phyloP scores from a whole-genome alignment of 208 protist genomes.

The Acanthamoeba lugdunensis region DNA sequence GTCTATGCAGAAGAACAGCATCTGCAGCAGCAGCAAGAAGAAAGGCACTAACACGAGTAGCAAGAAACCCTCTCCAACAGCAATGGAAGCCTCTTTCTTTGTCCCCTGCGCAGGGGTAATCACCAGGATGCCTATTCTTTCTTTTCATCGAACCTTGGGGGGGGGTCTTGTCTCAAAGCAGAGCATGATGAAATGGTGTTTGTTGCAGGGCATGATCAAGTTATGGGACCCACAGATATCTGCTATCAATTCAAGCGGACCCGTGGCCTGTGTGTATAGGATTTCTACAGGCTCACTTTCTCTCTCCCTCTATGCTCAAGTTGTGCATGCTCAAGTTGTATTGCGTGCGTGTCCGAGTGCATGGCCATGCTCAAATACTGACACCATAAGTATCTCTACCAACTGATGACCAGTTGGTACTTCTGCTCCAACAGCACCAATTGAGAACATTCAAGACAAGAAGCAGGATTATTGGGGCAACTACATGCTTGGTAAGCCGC shows the following conservation, averaged over 20 bases:
- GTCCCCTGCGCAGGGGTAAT: too few species aligned
- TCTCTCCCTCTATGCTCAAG: neutral
- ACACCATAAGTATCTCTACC: too few species aligned
- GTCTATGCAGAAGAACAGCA: too few species aligned
- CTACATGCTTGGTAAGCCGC: conserved; percentile 46
- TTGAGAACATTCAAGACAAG: neutral
- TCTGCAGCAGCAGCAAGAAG: too few species aligned
- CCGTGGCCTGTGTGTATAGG: conserved; percentile 3
- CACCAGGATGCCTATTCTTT: too few species aligned
- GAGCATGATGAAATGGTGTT: neutral
- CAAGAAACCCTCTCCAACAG: too few species aligned
- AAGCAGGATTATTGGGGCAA: conserved; percentile 20
- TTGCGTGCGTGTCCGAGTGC: too few species aligned
- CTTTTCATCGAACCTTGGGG: too few species aligned
- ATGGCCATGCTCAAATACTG: neutral
- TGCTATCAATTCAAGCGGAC: neutral
- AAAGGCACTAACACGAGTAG: too few species aligned
- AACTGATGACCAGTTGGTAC: too few species aligned
- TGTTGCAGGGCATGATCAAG: neutral
- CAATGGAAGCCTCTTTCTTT: too few species aligned
- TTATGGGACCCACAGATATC: conserved; percentile 31
- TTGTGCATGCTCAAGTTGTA: too few species aligned
- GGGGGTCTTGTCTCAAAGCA: neutral
- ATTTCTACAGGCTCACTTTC: neutral
- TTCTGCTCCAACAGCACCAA: neutral